These are phyloP conservation scores for Penicillium fuscoglaucum DNA, from an alignment of 2,329 filamentous ascomycete species.

Conservation along the genomic window DNA sequence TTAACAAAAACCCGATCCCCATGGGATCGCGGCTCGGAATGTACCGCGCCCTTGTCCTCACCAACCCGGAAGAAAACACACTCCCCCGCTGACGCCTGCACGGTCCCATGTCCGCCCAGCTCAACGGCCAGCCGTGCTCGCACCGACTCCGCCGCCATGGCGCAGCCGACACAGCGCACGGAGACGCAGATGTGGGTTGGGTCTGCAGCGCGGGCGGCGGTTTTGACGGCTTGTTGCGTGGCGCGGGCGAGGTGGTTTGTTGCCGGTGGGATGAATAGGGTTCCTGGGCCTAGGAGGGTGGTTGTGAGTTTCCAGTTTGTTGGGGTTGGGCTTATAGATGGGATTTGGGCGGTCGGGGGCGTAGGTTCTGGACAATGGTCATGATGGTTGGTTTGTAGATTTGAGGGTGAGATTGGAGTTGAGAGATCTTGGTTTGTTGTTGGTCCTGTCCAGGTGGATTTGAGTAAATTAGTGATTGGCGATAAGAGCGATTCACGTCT, in stretches of 20 bases:
- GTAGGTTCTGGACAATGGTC: not conserved
- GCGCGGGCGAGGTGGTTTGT: constrained; percentile 37
- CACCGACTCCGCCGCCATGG: constrained; percentile 39
- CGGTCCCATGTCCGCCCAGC: not conserved
- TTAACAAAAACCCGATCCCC: constrained; percentile 40
- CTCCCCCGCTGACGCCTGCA: constrained; percentile 30
- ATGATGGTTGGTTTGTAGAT: not conserved
- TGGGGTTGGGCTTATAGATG: constrained; percentile 20
- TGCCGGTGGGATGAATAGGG: constrained; percentile 45
- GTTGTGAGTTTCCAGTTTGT: constrained; percentile 54
- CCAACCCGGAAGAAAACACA: constrained; percentile 49
- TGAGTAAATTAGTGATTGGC: not conserved
- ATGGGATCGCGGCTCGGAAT: constrained; percentile 31
- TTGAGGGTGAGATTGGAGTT: not conserved
- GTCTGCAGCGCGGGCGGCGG: constrained; percentile 22
- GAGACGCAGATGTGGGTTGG: constrained; percentile 45
- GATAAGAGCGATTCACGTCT: constrained; percentile 6
- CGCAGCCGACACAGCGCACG: constrained; percentile 49
- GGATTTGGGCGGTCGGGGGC: constrained; percentile 4
- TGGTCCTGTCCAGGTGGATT: not conserved
- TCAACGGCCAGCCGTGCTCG: not conserved
- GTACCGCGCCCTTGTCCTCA: constrained; percentile 35
- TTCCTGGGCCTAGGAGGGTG: constrained; percentile 50
- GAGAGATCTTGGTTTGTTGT: not conserved
- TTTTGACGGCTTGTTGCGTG: constrained; percentile 34